Evolutionary conservation across 2,329 filamentous ascomycete species (phyloP), one percentile per base, ranked within the genome.

Genomic region (Thermoascus crustaceus): DNA sequence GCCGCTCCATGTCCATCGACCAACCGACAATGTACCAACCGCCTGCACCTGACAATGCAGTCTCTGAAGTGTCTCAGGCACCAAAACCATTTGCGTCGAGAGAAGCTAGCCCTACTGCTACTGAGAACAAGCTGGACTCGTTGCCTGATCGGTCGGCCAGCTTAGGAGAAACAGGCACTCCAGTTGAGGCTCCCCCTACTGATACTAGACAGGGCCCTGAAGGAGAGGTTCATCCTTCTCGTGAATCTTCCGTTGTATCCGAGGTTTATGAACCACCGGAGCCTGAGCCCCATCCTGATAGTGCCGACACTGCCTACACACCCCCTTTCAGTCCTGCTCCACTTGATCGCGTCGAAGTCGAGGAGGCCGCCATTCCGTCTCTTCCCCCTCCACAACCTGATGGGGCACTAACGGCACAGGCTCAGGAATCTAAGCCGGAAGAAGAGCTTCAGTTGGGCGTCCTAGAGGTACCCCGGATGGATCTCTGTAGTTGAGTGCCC

Each of bases 261-360:
- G 74, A 77, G 40, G 67, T 60, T 32, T 76, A 78, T 46, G 73
- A 79, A 43, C 74, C 74, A 31, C 71, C 72, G 13, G 63, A 65
- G 41, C 54, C 60, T n/a, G 54, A 55, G 27, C 39, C 42, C 13
- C 43, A 48, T 19, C 38, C 40, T 13, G 54, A 52, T 23, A 46
- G 49, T 21, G 41, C 49, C 32, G 46, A 49, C 32, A 54, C 52
- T 11, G 43, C 43, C 24, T 55, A 57, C 38, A 64, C 63, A 16
- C 61, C 64, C 25, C 60, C 64, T 25, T 67, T 66, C 49, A 67
- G 60, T 35, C 61, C 64, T 30, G 57, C 56, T 25, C 58, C 61
- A 36, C 55, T 55, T 26, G 51, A 53, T 24, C 42, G 52, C 11
- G 34, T 56, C 41, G 54, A 60, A 37, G 35, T 45, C 16, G 39